Percentiles rank a stretch among this genome's conserved stretches.
Evolutionary conservation across 2,329 filamentous ascomycete species (phyloP).

Genomic region (Cryphonectria radicalis): DNA sequence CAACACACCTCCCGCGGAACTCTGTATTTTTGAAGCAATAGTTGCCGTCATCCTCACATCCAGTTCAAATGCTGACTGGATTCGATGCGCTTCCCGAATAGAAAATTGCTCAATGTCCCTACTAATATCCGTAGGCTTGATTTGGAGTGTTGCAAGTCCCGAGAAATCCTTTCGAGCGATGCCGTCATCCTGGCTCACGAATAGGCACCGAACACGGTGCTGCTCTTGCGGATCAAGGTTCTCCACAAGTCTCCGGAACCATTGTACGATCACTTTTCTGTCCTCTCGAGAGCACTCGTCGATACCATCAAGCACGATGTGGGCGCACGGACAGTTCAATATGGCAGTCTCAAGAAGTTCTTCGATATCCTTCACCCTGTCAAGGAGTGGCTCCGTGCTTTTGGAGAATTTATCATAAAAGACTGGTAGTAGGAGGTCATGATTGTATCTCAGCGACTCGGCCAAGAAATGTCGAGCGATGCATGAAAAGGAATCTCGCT

Average conservation of each 20-base stretch:
- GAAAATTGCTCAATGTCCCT: constrained; percentile 12
- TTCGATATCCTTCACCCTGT: constrained; percentile 33
- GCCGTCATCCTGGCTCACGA: constrained; percentile 44
- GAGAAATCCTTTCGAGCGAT: constrained; percentile 37
- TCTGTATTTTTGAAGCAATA: constrained; percentile 7
- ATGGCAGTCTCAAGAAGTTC: constrained; percentile 39
- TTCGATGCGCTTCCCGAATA: background rate
- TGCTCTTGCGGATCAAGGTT: constrained; percentile 12
- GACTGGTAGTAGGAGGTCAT: constrained; percentile 35
- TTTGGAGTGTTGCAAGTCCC: constrained; percentile 32
- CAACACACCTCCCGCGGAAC: background rate
- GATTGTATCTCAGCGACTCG: constrained; percentile 40
- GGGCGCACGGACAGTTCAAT: constrained; percentile 34
- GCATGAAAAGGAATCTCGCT: constrained; percentile 39
- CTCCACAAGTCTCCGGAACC: constrained; percentile 33
- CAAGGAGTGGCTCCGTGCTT: constrained; percentile 38
- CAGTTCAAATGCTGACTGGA: constrained; percentile 8
- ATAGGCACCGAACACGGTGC: constrained; percentile 35
- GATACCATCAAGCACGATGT: constrained; percentile 47
- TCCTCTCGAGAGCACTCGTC: constrained; percentile 44
- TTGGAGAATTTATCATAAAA: constrained; percentile 40
- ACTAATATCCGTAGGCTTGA: constrained; percentile 25
- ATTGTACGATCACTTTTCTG: constrained; percentile 38
- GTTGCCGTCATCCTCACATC: background rate
- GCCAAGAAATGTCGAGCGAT: constrained; percentile 40